Evolutionary conservation across 2,329 filamentous ascomycete species (phyloP).

Genomic region (Fusarium sp.): DNA sequence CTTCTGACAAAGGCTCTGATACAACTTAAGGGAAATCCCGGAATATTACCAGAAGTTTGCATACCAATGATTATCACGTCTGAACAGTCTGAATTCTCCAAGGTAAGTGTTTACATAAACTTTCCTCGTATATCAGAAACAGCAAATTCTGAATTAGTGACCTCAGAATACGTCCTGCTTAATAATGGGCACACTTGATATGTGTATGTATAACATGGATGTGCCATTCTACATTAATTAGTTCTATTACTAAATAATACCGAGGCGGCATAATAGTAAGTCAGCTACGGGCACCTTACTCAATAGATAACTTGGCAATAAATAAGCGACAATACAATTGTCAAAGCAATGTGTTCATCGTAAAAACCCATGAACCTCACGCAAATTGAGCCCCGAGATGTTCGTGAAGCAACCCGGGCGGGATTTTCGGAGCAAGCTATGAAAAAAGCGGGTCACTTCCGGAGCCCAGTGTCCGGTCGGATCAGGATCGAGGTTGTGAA

Average conservation of each 20-base stretch:
- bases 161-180: too few relatives aligned
- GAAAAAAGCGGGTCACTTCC: not conserved
- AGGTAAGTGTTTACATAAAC: not conserved
- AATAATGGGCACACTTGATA: too few relatives aligned
- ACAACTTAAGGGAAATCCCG: too few relatives aligned
- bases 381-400: not conserved
- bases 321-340: not conserved
- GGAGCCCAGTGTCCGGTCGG: slow-evolving; percentile 22
- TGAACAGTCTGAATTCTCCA: not conserved
- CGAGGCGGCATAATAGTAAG: too few relatives aligned
- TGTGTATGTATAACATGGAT: too few relatives aligned
- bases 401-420: not conserved
- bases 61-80: too few relatives aligned
- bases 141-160: not conserved
- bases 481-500: slow-evolving; percentile 14
- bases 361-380: too few relatives aligned
- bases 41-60: too few relatives aligned
- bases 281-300: too few relatives aligned
- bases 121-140: not conserved
- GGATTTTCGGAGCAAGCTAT: not conserved
- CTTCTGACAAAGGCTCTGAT: too few relatives aligned
- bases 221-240: too few relatives aligned
- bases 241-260: too few relatives aligned
- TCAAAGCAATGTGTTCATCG: not conserved
- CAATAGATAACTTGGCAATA: not conserved